Evolutionary conservation across 352 stramenopile species (phyloP).

Genomic region (Pythium guiyangense): DNA sequence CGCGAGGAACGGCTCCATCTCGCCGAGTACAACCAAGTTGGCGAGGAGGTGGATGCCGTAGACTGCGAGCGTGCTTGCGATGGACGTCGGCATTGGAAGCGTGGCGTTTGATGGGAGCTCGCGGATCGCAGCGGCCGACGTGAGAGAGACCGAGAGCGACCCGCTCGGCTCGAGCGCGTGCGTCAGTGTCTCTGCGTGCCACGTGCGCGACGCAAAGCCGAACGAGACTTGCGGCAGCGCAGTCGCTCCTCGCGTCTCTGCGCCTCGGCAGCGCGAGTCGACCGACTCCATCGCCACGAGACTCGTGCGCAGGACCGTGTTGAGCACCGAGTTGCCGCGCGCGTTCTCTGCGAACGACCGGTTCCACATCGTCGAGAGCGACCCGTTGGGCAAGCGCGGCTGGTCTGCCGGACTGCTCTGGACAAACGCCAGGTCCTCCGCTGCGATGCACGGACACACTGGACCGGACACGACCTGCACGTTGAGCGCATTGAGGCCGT

Average conservation of each 20-base stretch:
- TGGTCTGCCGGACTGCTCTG: neutral
- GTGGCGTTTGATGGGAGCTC: neutral
- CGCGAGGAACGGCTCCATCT: neutral
- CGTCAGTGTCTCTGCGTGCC: constrained; percentile 6
- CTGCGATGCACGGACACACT: neutral
- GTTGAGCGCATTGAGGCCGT: constrained; percentile 11
- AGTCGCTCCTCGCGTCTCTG: neutral
- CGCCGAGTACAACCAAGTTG: neutral
- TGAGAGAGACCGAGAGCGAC: constrained; percentile 5
- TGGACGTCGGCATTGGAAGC: constrained; percentile 10
- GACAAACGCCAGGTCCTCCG: neutral
- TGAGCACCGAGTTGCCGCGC: constrained; percentile 7
- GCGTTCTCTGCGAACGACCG: constrained; percentile 1
- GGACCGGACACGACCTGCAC: neutral
- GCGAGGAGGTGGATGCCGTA: neutral
- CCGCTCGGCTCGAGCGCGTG: neutral
- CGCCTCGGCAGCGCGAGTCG: neutral
- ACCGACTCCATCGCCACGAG: neutral
- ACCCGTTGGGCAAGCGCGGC: neutral
- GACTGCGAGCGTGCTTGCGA: constrained; percentile 5
- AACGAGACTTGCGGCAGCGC: constrained; percentile 7
- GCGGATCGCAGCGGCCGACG: neutral
- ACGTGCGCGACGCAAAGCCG: constrained; percentile 12
- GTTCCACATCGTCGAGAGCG: neutral
- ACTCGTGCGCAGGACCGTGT: constrained; percentile 16